Evolutionary conservation across 805 yeast species (phyloP).

Genomic region (Nakazawaea wickerhamii): DNA sequence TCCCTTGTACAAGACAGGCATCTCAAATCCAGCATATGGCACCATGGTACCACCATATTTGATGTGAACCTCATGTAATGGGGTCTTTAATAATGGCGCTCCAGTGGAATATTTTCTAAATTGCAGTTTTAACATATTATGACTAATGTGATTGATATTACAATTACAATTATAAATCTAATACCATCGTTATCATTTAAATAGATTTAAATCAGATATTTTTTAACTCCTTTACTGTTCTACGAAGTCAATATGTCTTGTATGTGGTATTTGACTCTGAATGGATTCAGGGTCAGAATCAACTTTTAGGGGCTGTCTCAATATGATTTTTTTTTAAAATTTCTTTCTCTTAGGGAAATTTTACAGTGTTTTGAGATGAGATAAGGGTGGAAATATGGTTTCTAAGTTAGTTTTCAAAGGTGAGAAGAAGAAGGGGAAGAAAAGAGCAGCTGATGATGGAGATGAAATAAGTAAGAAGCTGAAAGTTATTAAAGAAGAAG

Average conservation of each 20-base stretch:
- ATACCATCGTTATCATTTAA: too few species aligned
- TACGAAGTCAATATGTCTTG: not conserved
- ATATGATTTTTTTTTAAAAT: too few species aligned
- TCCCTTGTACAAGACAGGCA: slow-evolving; percentile 88
- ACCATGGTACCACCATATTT: slow-evolving; percentile 85
- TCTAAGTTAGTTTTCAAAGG: slow-evolving; percentile 28
- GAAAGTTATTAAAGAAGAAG: slow-evolving; percentile 9
- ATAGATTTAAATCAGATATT: not conserved
- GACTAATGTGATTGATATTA: not conserved
- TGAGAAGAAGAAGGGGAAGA: slow-evolving; percentile 19
- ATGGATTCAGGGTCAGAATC: not conserved
- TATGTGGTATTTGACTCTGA: not conserved
- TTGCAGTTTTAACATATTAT: not conserved
- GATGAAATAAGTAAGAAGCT: not conserved
- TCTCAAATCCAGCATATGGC: slow-evolving; percentile 91
- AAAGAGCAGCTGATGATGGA: not conserved
- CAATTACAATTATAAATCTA: not conserved
- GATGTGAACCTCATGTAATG: slow-evolving; percentile 75
- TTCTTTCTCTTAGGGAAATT: too few species aligned
- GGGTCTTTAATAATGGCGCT: slow-evolving; percentile 42
- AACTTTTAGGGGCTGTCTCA: too few species aligned
- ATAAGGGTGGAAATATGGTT: slow-evolving; percentile 21
- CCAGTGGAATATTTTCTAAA: slow-evolving; percentile 1
- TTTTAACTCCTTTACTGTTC: not conserved
- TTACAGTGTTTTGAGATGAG: not conserved